Evolutionary conservation across 495 filamentous ascomycete species (phyloP).

Genomic region (Thermochaetoides thermophila): DNA sequence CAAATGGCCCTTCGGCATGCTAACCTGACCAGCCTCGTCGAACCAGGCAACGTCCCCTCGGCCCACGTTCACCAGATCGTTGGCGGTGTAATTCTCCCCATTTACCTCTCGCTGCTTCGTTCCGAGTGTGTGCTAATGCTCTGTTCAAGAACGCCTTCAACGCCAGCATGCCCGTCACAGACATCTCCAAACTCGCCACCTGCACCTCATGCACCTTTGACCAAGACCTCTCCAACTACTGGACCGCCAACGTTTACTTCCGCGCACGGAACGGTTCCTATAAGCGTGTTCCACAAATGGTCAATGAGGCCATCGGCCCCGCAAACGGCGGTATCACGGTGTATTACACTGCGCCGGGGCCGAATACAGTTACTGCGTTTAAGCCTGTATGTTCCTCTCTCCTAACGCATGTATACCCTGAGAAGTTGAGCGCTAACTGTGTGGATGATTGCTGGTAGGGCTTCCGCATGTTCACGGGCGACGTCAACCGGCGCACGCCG

Average conservation of each 20-base stretch:
- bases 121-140: too few species aligned
- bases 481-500: slow-evolving; percentile 20
- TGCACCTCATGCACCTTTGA: slow-evolving; percentile 32
- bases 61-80: slow-evolving; percentile 33
- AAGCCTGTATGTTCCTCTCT: slow-evolving; percentile 23
- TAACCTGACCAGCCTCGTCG: slow-evolving; percentile 16
- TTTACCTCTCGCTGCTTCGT: background rate
- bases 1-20: background rate
- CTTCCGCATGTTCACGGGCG: slow-evolving; percentile 30
- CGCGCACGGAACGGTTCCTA: slow-evolving; percentile 35
- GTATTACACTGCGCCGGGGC: slow-evolving; percentile 17
- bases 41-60: slow-evolving; percentile 24
- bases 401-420: background rate
- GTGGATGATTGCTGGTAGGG: slow-evolving; percentile 14
- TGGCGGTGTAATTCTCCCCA: slow-evolving; percentile 15
- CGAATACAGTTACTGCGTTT: slow-evolving; percentile 33
- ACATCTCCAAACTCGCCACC: slow-evolving; percentile 21
- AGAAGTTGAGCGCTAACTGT: background rate
- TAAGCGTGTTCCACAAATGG: slow-evolving; percentile 29
- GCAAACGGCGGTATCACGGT: slow-evolving; percentile 18
- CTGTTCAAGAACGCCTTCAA: slow-evolving; percentile 31
- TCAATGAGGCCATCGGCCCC: slow-evolving; percentile 10
- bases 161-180: slow-evolving; percentile 24
- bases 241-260: slow-evolving; percentile 40
- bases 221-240: slow-evolving; percentile 37